These are phyloP conservation scores for Macrotyloma uniflorum DNA, from an alignment of 306 rosid species.

Conservation along the genomic window DNA sequence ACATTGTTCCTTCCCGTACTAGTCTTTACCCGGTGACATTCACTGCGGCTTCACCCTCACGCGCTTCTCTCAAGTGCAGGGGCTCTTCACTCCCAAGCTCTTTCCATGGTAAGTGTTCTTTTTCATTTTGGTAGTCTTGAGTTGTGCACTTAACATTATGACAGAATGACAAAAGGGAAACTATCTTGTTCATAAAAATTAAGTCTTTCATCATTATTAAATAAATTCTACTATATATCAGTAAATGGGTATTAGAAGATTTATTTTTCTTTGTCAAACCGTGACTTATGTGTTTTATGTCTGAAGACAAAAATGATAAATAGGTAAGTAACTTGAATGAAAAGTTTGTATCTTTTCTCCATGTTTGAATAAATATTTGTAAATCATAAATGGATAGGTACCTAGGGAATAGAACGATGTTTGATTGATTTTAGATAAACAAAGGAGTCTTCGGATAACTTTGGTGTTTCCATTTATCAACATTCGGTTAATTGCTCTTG, in stretches of 20 bases:
- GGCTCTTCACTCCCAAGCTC: conserved; percentile 41
- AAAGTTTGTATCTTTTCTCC: not conserved
- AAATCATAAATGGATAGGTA: not conserved
- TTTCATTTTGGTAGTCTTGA: not conserved
- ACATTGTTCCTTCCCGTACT: conserved; percentile 28
- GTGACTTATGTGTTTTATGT: not conserved
- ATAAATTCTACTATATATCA: too few species aligned
- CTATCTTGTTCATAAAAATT: conserved; percentile 16
- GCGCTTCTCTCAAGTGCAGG: conserved; percentile 33
- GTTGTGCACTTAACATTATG: not conserved
- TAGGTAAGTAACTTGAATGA: not conserved
- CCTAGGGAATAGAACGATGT: not conserved
- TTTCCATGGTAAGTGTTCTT: conserved; percentile 34
- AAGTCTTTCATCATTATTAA: not conserved
- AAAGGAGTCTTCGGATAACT: not conserved
- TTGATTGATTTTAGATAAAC: not conserved
- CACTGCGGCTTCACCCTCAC: conserved; percentile 40
- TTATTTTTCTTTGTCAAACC: not conserved
- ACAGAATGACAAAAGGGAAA: not conserved
- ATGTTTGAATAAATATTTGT: not conserved
- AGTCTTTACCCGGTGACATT: conserved; percentile 31
- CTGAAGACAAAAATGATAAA: not conserved
- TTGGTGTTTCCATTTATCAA: not conserved
- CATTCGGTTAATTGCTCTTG: not conserved
- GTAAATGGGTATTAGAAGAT: not conserved